phyloP scores from a whole-genome alignment of 176 grass and related monocot species.

The Aegilops tauschii region DNA sequence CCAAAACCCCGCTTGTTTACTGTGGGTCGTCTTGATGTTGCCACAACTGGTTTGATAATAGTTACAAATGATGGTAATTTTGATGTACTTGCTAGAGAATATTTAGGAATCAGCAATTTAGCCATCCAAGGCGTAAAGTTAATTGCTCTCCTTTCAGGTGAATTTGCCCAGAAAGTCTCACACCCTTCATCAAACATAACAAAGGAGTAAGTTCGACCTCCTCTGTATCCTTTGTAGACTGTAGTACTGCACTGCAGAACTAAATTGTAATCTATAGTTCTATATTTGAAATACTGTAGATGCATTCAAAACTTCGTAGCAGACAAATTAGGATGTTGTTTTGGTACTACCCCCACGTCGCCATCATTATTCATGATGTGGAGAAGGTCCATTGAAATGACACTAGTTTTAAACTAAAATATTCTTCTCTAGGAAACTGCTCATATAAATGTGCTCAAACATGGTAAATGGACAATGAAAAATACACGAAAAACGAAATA shows the following conservation, averaged over 20 bases:
- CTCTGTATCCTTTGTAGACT: not conserved
- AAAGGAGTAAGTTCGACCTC: slow-evolving; percentile 69
- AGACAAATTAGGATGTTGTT: not conserved
- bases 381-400: not conserved
- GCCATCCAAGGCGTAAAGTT: slow-evolving; percentile 12
- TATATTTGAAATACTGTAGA: not conserved
- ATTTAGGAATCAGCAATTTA: not conserved
- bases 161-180: slow-evolving; percentile 81
- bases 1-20: slow-evolving; percentile 91
- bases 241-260: slow-evolving; percentile 12
- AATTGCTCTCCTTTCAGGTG: slow-evolving; percentile 56
- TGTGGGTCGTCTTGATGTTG: slow-evolving; percentile 95
- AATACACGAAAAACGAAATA: not conserved
- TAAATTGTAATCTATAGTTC: not conserved
- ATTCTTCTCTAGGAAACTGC: not conserved
- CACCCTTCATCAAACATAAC: slow-evolving; percentile 92
- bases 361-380: slow-evolving; percentile 3
- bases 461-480: not conserved
- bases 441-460: not conserved
- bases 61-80: slow-evolving; percentile 94
- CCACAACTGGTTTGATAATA: slow-evolving; percentile 86
- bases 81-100: slow-evolving; percentile 1
- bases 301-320: not conserved
- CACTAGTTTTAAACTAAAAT: not conserved
- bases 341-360: not conserved